Percentiles rank a stretch among this genome's conserved stretches.
phyloP scores from a whole-genome alignment of 176 grass and related monocot genomes.

The Rhipidocladum racemiflorum region DNA sequence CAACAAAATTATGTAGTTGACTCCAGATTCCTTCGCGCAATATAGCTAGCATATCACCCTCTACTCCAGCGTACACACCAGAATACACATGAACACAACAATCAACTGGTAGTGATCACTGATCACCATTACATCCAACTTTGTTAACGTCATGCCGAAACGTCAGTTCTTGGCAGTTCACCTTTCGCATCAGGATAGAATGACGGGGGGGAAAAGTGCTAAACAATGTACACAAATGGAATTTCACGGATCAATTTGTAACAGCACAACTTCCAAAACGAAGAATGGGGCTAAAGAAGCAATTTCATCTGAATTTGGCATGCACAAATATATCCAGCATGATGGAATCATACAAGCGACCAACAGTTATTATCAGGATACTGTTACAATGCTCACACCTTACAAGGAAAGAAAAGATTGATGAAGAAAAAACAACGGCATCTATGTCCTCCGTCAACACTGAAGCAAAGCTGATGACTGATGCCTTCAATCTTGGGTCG shows the following conservation, averaged over 20 bases:
- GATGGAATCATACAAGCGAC: conserved; percentile 9
- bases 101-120: too few relatives aligned
- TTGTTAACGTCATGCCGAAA: background rate
- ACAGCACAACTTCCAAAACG: background rate
- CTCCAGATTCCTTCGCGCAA: too few relatives aligned
- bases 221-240: background rate
- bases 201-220: background rate
- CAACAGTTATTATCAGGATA: background rate
- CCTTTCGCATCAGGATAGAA: background rate
- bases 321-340: background rate
- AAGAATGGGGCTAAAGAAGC: background rate
- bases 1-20: too few relatives aligned
- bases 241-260: background rate
- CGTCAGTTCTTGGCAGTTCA: background rate
- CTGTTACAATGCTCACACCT: background rate
- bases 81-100: too few relatives aligned
- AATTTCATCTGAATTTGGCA: background rate
- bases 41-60: too few relatives aligned
- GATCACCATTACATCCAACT: too few relatives aligned
- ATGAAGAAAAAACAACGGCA: background rate
- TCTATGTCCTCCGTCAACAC: background rate
- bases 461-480: background rate
- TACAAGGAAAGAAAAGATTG: background rate
- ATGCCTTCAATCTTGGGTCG: conserved; percentile 5
- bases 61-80: too few relatives aligned